Conservation (phyloP, 345 rosid genomes). For the Salix dunnii region DNA sequence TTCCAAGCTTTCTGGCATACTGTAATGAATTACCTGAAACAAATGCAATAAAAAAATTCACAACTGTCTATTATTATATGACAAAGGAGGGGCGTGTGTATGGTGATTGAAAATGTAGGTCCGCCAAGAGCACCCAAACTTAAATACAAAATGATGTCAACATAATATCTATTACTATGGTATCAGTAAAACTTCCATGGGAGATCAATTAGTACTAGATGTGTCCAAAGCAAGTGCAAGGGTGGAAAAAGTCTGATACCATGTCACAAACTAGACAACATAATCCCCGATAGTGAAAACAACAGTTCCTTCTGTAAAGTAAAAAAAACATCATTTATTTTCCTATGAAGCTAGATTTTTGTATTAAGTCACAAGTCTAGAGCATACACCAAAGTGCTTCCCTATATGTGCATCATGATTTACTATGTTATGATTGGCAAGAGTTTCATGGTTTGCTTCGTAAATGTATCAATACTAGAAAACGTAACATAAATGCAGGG, state of each 20-base stretch:
- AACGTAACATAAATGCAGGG: background rate
- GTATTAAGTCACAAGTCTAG: no score
- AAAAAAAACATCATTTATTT: no score
- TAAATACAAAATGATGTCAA: background rate
- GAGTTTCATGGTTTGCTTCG: background rate
- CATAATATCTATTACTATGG: background rate
- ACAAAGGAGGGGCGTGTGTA: background rate
- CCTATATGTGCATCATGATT: background rate
- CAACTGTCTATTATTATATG: background rate
- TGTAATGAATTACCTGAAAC: constrained; percentile 84
- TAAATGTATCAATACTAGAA: background rate
- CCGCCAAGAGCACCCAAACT: background rate
- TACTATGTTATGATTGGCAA: background rate
- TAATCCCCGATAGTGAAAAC: background rate
- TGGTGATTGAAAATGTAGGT: background rate
- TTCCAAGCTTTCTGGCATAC: constrained; percentile 96
- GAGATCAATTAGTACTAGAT: background rate
- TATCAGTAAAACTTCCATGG: background rate
- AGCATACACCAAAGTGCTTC: no score
- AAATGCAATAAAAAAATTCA: constrained; percentile 12
- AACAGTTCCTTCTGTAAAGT: background rate
- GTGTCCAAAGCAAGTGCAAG: background rate
- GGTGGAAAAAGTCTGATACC: background rate
- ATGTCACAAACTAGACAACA: background rate
- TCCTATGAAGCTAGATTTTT: background rate